Conservation (phyloP, 495 filamentous ascomycete genomes). For the Pyronema domesticum region DNA sequence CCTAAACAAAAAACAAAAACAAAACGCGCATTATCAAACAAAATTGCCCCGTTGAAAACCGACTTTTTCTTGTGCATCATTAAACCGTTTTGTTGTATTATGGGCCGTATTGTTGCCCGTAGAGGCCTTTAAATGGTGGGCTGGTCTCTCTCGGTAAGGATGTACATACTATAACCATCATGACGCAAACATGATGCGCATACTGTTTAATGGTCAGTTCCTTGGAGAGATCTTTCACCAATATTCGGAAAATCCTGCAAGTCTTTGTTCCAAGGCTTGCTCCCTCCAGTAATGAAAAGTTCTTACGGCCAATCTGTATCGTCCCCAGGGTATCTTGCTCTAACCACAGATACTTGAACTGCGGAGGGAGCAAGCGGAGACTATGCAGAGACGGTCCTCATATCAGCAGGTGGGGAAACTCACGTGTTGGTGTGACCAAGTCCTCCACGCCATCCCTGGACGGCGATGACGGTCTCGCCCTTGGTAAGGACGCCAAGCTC, state of each 20-base stretch:
- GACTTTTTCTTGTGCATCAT: too few relatives aligned
- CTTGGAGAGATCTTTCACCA: not conserved
- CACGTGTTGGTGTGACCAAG: conserved; percentile 94
- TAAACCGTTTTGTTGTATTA: too few relatives aligned
- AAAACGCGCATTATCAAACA: too few relatives aligned
- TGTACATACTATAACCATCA: conserved; percentile 1
- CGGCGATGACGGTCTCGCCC: conserved; percentile 66
- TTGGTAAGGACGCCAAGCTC: conserved; percentile 37
- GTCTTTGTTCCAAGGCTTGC: not conserved
- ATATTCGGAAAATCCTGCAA: too few relatives aligned
- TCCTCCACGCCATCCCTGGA: conserved; percentile 94
- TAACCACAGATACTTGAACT: not conserved
- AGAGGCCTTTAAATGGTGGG: too few relatives aligned
- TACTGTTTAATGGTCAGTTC: not conserved
- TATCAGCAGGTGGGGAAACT: conserved; percentile 7
- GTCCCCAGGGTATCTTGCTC: too few relatives aligned
- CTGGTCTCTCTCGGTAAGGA: not conserved
- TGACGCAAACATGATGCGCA: not conserved
- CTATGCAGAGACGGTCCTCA: not conserved
- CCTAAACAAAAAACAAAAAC: too few relatives aligned
- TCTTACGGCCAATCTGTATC: too few relatives aligned
- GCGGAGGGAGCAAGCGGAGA: not conserved
- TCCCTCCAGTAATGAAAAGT: too few relatives aligned
- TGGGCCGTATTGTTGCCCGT: too few relatives aligned
- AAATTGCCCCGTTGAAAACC: too few relatives aligned